These are phyloP conservation scores for Pseudogymnoascus sp. DNA, from an alignment of 2,329 filamentous ascomycete species.

Conservation along the genomic window DNA sequence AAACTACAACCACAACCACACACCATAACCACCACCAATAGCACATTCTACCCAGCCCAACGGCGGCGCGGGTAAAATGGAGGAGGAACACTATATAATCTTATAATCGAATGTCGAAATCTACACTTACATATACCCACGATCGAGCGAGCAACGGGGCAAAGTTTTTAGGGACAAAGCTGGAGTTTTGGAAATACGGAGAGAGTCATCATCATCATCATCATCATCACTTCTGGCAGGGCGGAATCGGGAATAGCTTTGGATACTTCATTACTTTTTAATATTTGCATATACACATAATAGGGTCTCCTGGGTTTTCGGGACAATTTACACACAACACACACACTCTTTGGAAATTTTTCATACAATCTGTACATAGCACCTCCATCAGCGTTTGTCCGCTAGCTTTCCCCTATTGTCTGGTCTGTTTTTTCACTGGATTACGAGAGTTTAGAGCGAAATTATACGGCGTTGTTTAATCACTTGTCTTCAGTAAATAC, in stretches of 20 bases:
- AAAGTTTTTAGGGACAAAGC: slow-evolving; percentile 2
- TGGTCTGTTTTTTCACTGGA: neutral
- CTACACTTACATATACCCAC: slow-evolving; percentile 7
- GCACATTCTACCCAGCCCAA: neutral
- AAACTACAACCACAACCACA: neutral
- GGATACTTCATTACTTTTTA: neutral
- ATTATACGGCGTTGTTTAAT: neutral
- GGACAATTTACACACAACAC: neutral
- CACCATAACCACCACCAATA: neutral
- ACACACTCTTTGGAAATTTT: neutral
- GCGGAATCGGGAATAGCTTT: neutral
- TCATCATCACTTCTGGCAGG: neutral
- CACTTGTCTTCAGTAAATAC: neutral
- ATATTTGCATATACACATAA: slow-evolving; percentile 3
- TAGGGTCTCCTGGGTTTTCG: neutral
- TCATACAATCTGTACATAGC: neutral
- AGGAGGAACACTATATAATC: neutral
- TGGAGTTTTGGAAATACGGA: neutral
- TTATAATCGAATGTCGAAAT: slow-evolving; percentile 9
- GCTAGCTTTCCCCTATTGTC: neutral
- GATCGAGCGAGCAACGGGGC: neutral
- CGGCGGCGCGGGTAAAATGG: neutral
- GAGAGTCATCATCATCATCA: neutral
- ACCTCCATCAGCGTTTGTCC: neutral
- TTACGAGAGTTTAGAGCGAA: neutral